These are phyloP conservation scores for Nakazawaea wickerhamii DNA, from an alignment of 805 yeast genomes.

Conservation along the genomic window DNA sequence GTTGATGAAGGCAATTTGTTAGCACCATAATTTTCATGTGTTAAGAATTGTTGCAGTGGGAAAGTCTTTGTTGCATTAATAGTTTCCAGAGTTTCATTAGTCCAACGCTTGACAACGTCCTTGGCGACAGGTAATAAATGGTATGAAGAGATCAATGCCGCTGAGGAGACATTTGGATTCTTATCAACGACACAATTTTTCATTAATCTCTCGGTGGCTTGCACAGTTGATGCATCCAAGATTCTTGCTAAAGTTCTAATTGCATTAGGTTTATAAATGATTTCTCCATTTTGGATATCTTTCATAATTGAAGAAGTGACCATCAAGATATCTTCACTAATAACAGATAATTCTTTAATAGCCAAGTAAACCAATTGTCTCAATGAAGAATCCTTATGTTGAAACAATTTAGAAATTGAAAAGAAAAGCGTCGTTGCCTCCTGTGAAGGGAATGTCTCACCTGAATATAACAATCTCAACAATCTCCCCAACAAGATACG, in stretches of 20 bases:
- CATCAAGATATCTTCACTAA: conserved; percentile 92
- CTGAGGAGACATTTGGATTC: conserved; percentile 83
- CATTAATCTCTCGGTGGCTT: conserved; percentile 87
- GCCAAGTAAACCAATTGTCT: conserved; percentile 94
- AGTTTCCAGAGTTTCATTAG: conserved; percentile 93
- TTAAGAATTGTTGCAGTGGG: conserved; percentile 42
- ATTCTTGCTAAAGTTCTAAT: conserved; percentile 88
- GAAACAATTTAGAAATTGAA: conserved; percentile 90
- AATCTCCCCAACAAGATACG: conserved; percentile 78
- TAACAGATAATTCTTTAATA: conserved; percentile 80
- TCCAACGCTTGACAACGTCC: conserved; percentile 89
- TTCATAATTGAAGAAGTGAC: conserved; percentile 97
- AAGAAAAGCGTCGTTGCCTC: conserved; percentile 93
- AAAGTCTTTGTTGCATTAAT: conserved; percentile 56
- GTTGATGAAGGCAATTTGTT: conserved; percentile 62
- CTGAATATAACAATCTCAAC: conserved; percentile 74
- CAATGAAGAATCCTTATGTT: conserved; percentile 79
- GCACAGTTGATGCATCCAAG: conserved; percentile 84
- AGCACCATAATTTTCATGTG: conserved; percentile 51
- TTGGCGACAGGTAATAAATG: conserved; percentile 85
- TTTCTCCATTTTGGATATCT: conserved; percentile 88
- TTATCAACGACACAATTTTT: conserved; percentile 89
- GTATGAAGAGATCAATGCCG: conserved; percentile 90
- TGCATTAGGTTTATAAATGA: conserved; percentile 88
- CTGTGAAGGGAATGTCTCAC: conserved; percentile 79